Conservation (phyloP, 2,329 filamentous ascomycete genomes). For the Colletotrichum gloeosporioides region DNA sequence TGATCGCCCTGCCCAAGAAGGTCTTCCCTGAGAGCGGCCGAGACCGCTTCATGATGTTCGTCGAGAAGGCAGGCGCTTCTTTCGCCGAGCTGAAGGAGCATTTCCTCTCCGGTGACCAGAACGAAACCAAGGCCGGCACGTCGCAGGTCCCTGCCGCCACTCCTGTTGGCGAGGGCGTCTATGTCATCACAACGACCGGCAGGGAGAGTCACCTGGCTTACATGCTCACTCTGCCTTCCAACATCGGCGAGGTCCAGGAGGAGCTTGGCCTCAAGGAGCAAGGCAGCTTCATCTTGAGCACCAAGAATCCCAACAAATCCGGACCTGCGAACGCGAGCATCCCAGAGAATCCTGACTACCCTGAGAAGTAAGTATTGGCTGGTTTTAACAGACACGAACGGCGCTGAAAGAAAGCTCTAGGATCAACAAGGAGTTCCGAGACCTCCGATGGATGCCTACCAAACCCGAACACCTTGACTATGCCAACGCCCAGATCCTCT, state of each 20-base stretch:
- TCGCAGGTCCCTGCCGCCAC: slow-evolving; percentile 72
- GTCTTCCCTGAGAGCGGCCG: slow-evolving; percentile 70
- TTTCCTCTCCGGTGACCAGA: slow-evolving; percentile 71
- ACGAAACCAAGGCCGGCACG: slow-evolving; percentile 79
- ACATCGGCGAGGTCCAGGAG: slow-evolving; percentile 74
- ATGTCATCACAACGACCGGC: slow-evolving; percentile 77
- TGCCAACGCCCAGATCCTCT: slow-evolving; percentile 75
- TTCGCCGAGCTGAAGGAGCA: slow-evolving; percentile 75
- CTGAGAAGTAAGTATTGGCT: slow-evolving; percentile 63
- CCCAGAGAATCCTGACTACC: slow-evolving; percentile 70
- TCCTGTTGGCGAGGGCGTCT: slow-evolving; percentile 85
- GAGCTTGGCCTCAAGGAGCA: slow-evolving; percentile 74
- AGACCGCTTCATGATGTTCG: slow-evolving; percentile 82
- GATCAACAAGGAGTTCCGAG: slow-evolving; percentile 73
- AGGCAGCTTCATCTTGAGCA: slow-evolving; percentile 79
- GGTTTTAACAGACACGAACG: not conserved
- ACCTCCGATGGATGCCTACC: slow-evolving; percentile 76
- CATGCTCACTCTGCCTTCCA: slow-evolving; percentile 74
- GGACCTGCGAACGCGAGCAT: slow-evolving; percentile 69
- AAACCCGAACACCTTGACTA: slow-evolving; percentile 78
- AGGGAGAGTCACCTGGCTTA: slow-evolving; percentile 81
- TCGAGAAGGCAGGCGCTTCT: slow-evolving; percentile 73
- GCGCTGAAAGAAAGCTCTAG: slow-evolving; percentile 38
- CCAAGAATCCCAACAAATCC: slow-evolving; percentile 78
- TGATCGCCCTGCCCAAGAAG: slow-evolving; percentile 86